Evolutionary conservation across 108 stramenopile genomes (phyloP).

Genomic region (Stephanodiscus triporus): DNA sequence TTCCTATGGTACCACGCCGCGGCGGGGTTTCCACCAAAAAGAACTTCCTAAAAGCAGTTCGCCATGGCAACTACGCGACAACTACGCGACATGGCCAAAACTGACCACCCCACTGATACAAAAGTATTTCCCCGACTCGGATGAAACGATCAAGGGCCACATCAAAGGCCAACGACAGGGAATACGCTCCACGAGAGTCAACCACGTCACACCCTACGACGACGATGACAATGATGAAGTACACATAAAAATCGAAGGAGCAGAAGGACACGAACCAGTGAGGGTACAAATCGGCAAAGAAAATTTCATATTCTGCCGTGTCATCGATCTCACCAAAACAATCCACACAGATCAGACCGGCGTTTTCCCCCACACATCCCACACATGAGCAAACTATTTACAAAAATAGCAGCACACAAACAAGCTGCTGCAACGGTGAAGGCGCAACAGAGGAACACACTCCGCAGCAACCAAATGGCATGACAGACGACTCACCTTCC

Average conservation of each 20-base stretch:
- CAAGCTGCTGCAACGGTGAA: too few species aligned
- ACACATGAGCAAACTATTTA: too few species aligned
- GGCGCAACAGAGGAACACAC: too few species aligned
- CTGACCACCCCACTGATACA: not conserved
- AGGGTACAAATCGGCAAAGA: too few species aligned
- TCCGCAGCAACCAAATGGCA: too few species aligned
- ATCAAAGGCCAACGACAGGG: not conserved
- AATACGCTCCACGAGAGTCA: slow-evolving; percentile 13
- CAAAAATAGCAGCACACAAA: too few species aligned
- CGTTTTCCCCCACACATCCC: not conserved
- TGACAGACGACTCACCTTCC: too few species aligned
- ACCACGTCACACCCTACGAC: not conserved
- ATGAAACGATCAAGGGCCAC: slow-evolving; percentile 7
- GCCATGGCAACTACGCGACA: slow-evolving; percentile 10
- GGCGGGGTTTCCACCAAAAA: slow-evolving; percentile 14
- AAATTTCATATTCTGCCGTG: not conserved
- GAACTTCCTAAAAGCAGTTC: slow-evolving; percentile 11
- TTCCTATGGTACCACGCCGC: slow-evolving; percentile 19
- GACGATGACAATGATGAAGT: not conserved
- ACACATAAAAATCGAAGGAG: too few species aligned
- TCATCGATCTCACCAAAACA: not conserved
- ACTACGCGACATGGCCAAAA: slow-evolving; percentile 16
- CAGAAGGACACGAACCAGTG: too few species aligned
- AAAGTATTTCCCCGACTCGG: slow-evolving; percentile 1
- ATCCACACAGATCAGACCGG: slow-evolving; percentile 24